Base-by-base conservation (phyloP, 306 rosid species). In the Canavalia gladiata region DNA sequence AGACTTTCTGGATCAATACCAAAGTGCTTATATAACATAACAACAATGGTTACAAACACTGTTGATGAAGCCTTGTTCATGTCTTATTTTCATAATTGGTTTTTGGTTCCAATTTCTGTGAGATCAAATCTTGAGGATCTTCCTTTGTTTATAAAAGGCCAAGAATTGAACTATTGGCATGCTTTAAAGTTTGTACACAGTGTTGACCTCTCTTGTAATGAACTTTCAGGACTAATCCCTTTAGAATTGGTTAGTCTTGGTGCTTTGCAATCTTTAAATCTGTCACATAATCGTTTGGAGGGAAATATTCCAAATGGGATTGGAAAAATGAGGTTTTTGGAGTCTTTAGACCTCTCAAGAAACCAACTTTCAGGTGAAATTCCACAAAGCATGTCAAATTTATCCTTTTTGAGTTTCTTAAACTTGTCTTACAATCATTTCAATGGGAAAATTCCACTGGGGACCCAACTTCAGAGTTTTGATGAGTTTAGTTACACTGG, bases 401-500 rank as follows among this genome's bases (percentile, higher is more conserved):
- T 68, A 6, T 68, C 57, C 0, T 68, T 70, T 28, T 4, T 47
- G 7, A 33, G 28, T 31, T 12, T 7, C 47, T 18, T 72, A 49
- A 72, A 72, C 54, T 11, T 67, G 37, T 67, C 72, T 1, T 50
- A 5, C 74, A 70, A 70, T 34, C 5, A 71, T 51, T 71, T 71
- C 47, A 6, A 1, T 37, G 75, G 75, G 12, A 13, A 4, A 34
- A 70, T 70, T 50, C 60, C 75, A 30, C 18, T 70, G 2, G 75
- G 75, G 1, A 51, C 76, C 7, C 76, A 71, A 2, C 77, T 72
- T 13, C 77, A 72, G 50, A 37, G 77, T 18, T 71, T 71, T n/a
- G 49, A 18, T 54, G 76, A 4, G 37, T n/a, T 2, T 6, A 35
- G 64, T 18, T 72, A 34, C 25, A 72, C 52, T 72, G 76, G 76